Evolutionary conservation across 2,329 filamentous ascomycete species (phyloP), one percentile per base, ranked within the genome.

Genomic region (Drechmeria coniospora): DNA sequence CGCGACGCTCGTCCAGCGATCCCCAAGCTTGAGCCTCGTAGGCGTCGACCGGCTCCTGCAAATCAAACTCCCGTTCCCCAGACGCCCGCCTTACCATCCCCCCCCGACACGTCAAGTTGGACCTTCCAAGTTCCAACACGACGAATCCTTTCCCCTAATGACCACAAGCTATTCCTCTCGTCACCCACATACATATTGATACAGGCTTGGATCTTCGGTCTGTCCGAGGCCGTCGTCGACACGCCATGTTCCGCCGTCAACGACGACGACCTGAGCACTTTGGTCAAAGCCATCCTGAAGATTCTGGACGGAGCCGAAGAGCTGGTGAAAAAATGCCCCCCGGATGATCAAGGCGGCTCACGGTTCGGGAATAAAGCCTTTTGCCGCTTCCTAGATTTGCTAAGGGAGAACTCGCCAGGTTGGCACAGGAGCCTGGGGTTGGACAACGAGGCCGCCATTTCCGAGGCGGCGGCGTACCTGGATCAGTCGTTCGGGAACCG

Each of bases 331-430:
- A 57, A 65, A 28, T 75, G 78, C 28, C 90, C 90, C 1, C 77
- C 90, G 1, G 67, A 87, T 39, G 84, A 95, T 37, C 80, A 86
- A 25, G 78, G 74, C 17, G 84, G 84, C 25, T 93, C 84, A 7
- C 70, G 90, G 15, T 98, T 98, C 50, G 92, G 90, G 25, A 98
- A 98, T 56, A 86, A 84, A 40, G 73, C 79, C 2, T 98, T 98
- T 56, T 73, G 83, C 27, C 65, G 69, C 32, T 86, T 92, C 44
- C 66, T 94, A 31, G 79, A 82, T 48, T 68, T 70, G 25, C 57
- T 79, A 12, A 65, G 65, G 39, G 63, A 64, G 14, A 65, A 63
- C 36, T 59, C 63, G 28, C 39, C 48, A 3, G 49, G 45, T 21
- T 87, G 80, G 79, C 80, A 87, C 46, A 47, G 54, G 19, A 49